Conservation (phyloP, 2,329 filamentous ascomycete species). For the Verticillium zaregamsianum region DNA sequence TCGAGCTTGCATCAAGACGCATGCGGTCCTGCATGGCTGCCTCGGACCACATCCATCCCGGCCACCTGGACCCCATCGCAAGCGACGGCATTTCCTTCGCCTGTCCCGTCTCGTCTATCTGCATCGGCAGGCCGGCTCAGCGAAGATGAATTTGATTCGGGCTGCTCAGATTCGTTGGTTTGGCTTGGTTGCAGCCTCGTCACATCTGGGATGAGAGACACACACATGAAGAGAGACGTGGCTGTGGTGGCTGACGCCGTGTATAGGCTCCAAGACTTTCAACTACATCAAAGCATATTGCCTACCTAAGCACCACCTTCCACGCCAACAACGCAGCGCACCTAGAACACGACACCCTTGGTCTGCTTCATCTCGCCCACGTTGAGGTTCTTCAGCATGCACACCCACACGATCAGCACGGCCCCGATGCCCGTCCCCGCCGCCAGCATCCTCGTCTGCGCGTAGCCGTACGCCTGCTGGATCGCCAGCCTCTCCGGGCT, state of each 20-base stretch:
- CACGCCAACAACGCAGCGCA: background rate
- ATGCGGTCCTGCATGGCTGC: background rate
- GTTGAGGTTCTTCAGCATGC: conserved; percentile 47
- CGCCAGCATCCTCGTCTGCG: conserved; percentile 44
- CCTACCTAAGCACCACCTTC: too few relatives aligned
- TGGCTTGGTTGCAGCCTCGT: background rate
- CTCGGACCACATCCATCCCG: background rate
- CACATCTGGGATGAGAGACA: background rate
- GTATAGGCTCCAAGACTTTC: too few relatives aligned
- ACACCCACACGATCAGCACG: conserved; percentile 28
- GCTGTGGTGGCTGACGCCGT: too few relatives aligned
- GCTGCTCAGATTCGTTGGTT: background rate
- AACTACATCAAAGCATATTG: too few relatives aligned
- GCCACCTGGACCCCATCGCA: background rate
- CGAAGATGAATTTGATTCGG: too few relatives aligned
- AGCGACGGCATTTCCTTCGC: background rate
- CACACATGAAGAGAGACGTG: background rate
- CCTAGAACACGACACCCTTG: conserved; percentile 47
- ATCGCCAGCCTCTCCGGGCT: conserved; percentile 44
- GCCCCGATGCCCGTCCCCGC: conserved; percentile 27
- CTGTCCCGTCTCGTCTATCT: background rate
- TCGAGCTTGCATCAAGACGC: background rate
- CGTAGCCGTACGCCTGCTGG: conserved; percentile 52
- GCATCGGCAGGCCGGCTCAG: too few relatives aligned
- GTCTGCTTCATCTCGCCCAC: conserved; percentile 42